Conservation (phyloP, 2,329 filamentous ascomycete species). For the Drechmeria coniospora region DNA sequence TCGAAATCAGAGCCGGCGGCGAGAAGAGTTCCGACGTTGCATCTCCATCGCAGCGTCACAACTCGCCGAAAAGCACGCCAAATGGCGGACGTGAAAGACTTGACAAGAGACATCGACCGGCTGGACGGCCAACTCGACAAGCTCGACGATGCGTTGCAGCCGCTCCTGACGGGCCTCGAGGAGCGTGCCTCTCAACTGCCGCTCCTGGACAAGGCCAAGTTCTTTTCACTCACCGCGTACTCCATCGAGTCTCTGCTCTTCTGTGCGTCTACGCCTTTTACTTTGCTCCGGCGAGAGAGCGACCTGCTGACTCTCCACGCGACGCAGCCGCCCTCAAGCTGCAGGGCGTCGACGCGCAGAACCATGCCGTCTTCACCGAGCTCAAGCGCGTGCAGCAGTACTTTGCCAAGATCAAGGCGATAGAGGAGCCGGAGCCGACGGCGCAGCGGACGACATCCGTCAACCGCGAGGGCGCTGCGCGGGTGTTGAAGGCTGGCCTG, state of each 20-base stretch:
- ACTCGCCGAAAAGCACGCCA: conserved; percentile 1
- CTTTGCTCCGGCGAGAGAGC: too few species aligned
- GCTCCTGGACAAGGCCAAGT: conserved; percentile 87
- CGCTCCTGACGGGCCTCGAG: conserved; percentile 54
- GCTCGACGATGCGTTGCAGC: conserved; percentile 56
- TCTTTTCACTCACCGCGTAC: conserved; percentile 79
- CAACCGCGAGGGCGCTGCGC: conserved; percentile 62
- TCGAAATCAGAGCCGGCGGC: too few species aligned
- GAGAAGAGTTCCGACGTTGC: not conserved
- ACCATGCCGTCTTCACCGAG: conserved; percentile 74
- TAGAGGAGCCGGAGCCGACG: conserved; percentile 48
- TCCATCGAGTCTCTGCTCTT: conserved; percentile 83
- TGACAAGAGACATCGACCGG: conserved; percentile 53
- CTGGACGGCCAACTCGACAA: conserved; percentile 68
- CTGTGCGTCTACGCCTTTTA: conserved; percentile 42
- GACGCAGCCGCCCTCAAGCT: conserved; percentile 55
- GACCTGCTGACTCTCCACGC: not conserved
- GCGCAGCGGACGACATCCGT: conserved; percentile 37
- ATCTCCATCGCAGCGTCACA: not conserved
- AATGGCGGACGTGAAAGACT: conserved; percentile 33
- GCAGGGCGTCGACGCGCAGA: conserved; percentile 64
- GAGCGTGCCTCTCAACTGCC: conserved; percentile 65
- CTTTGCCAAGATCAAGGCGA: conserved; percentile 75
- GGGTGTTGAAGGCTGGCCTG: conserved; percentile 72
- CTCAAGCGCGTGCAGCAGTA: conserved; percentile 79